These are phyloP conservation scores for Asterella californica DNA, from an alignment of 225 moss, liverwort and hornwort genomes.

Conservation along the genomic window DNA sequence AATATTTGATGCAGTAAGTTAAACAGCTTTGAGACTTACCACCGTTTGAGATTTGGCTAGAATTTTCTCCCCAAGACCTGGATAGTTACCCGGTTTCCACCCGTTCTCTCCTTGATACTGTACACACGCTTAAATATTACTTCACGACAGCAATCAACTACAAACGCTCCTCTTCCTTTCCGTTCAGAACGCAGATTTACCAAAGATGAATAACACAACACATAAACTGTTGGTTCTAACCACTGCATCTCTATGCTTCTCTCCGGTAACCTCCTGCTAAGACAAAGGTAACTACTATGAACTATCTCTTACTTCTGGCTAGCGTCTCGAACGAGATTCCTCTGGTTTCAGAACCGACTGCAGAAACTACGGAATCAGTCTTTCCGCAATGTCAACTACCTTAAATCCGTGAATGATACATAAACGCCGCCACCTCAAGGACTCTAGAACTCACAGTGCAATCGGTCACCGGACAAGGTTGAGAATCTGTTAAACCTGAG, in stretches of 20 bases:
- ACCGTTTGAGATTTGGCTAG: conserved; percentile 84
- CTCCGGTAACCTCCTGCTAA: background rate
- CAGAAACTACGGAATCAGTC: background rate
- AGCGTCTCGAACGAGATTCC: too few relatives aligned
- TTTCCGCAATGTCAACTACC: background rate
- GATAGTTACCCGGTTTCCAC: conserved; percentile 70
- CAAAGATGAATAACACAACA: background rate
- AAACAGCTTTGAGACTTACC: conserved; percentile 41
- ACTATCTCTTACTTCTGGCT: too few relatives aligned
- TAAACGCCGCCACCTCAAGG: background rate
- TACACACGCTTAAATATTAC: background rate
- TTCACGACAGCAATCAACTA: background rate
- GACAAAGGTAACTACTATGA: too few relatives aligned
- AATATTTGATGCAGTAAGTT: background rate
- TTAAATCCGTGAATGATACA: background rate
- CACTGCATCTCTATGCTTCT: background rate
- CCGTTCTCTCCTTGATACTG: conserved; percentile 79
- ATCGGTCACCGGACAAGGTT: background rate
- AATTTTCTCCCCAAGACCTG: conserved; percentile 79
- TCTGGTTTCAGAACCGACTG: background rate
- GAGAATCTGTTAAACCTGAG: conserved; percentile 48
- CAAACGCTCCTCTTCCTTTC: background rate
- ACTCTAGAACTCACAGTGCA: background rate
- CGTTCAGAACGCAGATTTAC: background rate
- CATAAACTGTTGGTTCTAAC: background rate